phyloP scores from a whole-genome alignment of 352 stramenopile genomes.

The Globisporangium alternatum region DNA sequence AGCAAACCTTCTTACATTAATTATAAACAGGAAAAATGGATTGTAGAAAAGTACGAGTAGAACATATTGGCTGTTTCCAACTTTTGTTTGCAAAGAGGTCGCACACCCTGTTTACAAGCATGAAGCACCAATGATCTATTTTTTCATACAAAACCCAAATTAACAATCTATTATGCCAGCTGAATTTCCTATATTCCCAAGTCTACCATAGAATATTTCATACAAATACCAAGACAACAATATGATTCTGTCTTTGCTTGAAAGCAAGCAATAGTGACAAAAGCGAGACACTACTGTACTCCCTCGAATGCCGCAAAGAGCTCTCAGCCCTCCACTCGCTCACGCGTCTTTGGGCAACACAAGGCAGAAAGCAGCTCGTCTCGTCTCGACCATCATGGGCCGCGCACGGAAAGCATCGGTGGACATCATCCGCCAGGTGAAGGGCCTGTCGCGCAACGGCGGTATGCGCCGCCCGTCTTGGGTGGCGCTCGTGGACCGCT shows the following conservation, averaged over 20 bases:
- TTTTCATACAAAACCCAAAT: no score
- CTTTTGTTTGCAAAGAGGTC: no score
- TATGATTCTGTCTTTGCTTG: background rate
- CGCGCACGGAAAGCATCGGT: slow-evolving; percentile 72
- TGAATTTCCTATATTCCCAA: no score
- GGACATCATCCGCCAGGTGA: slow-evolving; percentile 78
- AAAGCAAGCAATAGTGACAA: background rate
- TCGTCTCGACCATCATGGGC: slow-evolving; percentile 42
- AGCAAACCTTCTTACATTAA: no score
- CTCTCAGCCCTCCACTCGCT: background rate
- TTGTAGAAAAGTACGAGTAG: no score
- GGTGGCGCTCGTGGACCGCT: slow-evolving; percentile 75
- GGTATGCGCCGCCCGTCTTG: slow-evolving; percentile 71
- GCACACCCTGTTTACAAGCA: no score
- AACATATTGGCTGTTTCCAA: no score
- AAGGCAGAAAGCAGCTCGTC: background rate
- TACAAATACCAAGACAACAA: background rate
- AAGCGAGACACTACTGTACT: background rate
- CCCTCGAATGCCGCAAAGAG: background rate
- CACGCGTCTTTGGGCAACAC: background rate
- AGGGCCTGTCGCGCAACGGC: slow-evolving; percentile 74
- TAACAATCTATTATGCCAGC: no score
- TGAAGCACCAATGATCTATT: no score
- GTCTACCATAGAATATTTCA: no score
- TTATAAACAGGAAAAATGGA: no score